phyloP scores from a whole-genome alignment of 2,329 filamentous ascomycete genomes.

The Aureobasidium musti region DNA sequence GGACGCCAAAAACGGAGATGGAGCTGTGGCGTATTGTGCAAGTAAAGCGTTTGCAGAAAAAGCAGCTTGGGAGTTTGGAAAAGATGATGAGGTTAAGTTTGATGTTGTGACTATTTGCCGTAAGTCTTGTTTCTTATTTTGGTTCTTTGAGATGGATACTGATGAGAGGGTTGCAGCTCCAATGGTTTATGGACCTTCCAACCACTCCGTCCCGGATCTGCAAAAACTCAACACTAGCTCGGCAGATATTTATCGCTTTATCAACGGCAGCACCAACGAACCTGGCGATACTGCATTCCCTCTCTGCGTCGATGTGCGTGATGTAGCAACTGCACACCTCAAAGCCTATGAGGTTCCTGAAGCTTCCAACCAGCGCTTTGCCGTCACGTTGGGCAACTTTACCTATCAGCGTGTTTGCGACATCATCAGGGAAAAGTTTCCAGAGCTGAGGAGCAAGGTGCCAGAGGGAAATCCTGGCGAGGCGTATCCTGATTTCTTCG shows the following conservation, averaged over 20 bases:
- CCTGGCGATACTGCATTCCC: not conserved
- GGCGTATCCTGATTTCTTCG: slow-evolving; percentile 45
- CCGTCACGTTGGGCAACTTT: slow-evolving; percentile 58
- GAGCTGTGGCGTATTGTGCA: slow-evolving; percentile 34
- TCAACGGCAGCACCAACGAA: not conserved
- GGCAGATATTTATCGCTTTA: slow-evolving; percentile 34
- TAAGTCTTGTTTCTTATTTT: not conserved
- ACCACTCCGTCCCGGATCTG: not conserved
- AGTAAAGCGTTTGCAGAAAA: slow-evolving; percentile 38
- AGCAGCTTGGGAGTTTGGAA: slow-evolving; percentile 35
- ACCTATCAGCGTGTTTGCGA: slow-evolving; percentile 58
- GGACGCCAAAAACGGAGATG: slow-evolving; percentile 31
- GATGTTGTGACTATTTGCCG: not conserved
- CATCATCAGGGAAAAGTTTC: slow-evolving; percentile 55
- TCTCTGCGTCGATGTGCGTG: slow-evolving; percentile 39
- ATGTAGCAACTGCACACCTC: slow-evolving; percentile 41
- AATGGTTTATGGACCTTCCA: not conserved
- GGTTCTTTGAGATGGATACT: not conserved
- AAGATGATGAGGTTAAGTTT: not conserved
- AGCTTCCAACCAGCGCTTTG: slow-evolving; percentile 46
- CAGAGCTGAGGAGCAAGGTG: slow-evolving; percentile 44
- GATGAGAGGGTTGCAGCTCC: not conserved
- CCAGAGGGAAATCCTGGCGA: slow-evolving; percentile 36
- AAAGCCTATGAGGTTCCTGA: slow-evolving; percentile 37
- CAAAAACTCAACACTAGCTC: slow-evolving; percentile 28